Base-by-base conservation (phyloP, 1,284 basidiomycete species). In the Pyrrhoderma noxium region DNA sequence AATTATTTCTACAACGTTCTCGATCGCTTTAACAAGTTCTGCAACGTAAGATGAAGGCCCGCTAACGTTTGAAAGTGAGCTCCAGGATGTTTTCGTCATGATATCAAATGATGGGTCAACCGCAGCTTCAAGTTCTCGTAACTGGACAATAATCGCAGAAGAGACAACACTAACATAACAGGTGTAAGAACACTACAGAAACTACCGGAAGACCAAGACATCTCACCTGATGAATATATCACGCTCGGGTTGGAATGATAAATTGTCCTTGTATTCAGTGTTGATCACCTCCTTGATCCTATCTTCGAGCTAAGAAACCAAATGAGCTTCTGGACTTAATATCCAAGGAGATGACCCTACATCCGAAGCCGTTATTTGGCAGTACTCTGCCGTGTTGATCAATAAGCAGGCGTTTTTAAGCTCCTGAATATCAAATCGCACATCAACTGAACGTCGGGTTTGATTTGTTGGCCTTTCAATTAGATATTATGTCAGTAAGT, bases 371-470 rank as follows among this genome's bases (percentile, higher is more conserved):
- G 95, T 99, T 3, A 81, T 85, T 59, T 93, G 87, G 65, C 96
- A 99, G 67, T 99, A 99, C 62, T 99, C 95, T 1, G 94, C 94
- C 0, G 96, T 99, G 63, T 99, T 99, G 62, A 99, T 83, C 19
- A 96, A 71, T 16, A 92, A 71, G 61, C 89, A 93, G 0, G 89
- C 82, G 56, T 87, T 89, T 58, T 82, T 84, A 34, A 96, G 65
- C 54, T 93, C 85, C 9, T 74, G 72, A 3, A 78, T 57, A 62
- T 93, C 92, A 31, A 80, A 76, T n/a, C 85, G 77, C 1, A 80
- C 77, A 48, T 96, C 93, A 13, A 74, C 70, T 0, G 91, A 93
- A 57, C 75, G 79, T 3, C 92, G 80, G 49, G 69, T 59, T 51
- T 66, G 70, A 45, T 68, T 67, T 53, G 65, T 58, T 45, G 70